phyloP scores from a whole-genome alignment of 2,329 filamentous ascomycete species.

The Fusarium verticillioides region DNA sequence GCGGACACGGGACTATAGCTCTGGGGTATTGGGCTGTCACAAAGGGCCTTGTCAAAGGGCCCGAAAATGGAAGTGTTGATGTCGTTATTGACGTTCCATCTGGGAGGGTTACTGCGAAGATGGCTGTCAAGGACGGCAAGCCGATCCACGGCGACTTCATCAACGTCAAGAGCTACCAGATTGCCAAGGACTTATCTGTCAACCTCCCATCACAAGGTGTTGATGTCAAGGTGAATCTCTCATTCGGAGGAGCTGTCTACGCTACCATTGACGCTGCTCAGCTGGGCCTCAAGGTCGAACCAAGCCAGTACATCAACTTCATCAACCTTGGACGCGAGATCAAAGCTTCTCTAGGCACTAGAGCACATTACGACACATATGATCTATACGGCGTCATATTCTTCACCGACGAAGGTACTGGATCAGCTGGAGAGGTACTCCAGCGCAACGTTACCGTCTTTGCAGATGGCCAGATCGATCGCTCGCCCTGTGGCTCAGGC shows the following conservation, averaged over 20 bases:
- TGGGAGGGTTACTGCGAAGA: slow-evolving; percentile 13
- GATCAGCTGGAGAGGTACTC: background rate
- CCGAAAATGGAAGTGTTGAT: slow-evolving; percentile 8
- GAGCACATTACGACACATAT: slow-evolving; percentile 9
- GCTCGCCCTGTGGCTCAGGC: slow-evolving; percentile 43
- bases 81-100: slow-evolving; percentile 36
- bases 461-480: slow-evolving; percentile 44
- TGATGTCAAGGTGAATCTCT: background rate
- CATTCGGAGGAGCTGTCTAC: slow-evolving; percentile 31
- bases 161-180: slow-evolving; percentile 33
- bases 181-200: slow-evolving; percentile 2
- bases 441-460: slow-evolving; percentile 43
- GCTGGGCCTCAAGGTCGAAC: slow-evolving; percentile 18
- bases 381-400: slow-evolving; percentile 33
- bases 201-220: background rate
- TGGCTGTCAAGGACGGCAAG: background rate
- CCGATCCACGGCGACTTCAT: slow-evolving; percentile 27
- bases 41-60: background rate
- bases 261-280: slow-evolving; percentile 20
- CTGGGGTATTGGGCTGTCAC: slow-evolving; percentile 42
- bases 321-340: slow-evolving; percentile 35
- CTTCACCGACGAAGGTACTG: slow-evolving; percentile 6
- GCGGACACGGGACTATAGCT: slow-evolving; percentile 44
- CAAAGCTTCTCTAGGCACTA: slow-evolving; percentile 13
- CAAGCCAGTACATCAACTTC: slow-evolving; percentile 8